Percentiles rank a stretch among this genome's conserved stretches.
Conservation (phyloP, 2,329 filamentous ascomycete species). For the Colletotrichum nymphaeae region DNA sequence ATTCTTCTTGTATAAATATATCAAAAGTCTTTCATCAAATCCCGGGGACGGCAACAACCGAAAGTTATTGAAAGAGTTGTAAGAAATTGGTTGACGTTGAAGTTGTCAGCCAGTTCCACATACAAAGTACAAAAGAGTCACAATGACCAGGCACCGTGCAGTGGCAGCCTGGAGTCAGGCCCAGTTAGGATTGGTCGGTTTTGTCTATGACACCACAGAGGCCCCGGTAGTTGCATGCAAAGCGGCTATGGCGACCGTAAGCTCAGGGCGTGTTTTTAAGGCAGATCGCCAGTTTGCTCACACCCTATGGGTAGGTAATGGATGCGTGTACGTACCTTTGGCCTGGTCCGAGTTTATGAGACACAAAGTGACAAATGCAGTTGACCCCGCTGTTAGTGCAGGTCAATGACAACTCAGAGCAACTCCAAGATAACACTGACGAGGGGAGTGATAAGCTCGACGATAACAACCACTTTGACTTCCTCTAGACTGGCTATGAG, state of each 20-base stretch:
- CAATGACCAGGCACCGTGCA: background rate
- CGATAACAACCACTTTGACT: background rate
- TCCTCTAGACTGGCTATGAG: background rate
- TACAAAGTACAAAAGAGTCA: conserved; percentile 14
- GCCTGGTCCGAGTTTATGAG: background rate
- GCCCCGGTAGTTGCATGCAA: conserved; percentile 7
- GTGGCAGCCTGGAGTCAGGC: conserved; percentile 11
- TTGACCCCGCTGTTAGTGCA: conserved; percentile 31
- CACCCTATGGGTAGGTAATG: no score
- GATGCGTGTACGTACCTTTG: no score
- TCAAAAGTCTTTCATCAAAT: background rate
- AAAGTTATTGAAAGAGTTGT: background rate
- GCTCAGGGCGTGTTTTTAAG: background rate
- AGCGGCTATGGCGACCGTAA: no score
- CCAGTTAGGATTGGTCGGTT: background rate
- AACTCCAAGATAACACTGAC: conserved; percentile 3
- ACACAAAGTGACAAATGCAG: background rate
- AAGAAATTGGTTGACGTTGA: background rate
- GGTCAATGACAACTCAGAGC: background rate
- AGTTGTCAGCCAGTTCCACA: background rate
- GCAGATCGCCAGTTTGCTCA: background rate
- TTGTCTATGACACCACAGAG: conserved; percentile 8
- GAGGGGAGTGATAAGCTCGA: background rate
- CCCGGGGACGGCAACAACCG: background rate
- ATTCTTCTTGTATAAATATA: background rate